phyloP scores from a whole-genome alignment of 2,329 filamentous ascomycete species.

The Nemania sp. region DNA sequence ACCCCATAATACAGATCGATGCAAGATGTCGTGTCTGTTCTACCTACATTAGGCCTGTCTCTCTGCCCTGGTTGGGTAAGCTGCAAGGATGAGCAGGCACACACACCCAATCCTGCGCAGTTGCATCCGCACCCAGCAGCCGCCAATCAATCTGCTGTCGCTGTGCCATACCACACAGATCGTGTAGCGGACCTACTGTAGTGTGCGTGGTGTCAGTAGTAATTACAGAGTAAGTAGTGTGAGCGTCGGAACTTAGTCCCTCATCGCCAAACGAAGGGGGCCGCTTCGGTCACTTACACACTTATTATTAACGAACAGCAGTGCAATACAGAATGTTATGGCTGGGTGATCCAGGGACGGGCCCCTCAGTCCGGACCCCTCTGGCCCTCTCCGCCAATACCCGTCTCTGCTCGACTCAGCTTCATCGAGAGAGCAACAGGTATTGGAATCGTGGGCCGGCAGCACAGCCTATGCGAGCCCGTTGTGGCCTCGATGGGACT shows the following conservation, averaged over 20 bases:
- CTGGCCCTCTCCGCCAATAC: not conserved
- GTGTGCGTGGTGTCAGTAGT: no score
- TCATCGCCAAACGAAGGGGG: not conserved
- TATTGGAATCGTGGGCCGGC: not conserved
- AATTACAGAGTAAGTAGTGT: no score
- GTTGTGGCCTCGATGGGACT: slow-evolving; percentile 14
- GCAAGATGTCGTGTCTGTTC: no score
- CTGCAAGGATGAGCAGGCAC: no score
- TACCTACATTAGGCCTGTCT: no score
- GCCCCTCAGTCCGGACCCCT: slow-evolving; percentile 6
- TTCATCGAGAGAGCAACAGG: not conserved
- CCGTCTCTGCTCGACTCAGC: not conserved
- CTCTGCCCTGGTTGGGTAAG: no score
- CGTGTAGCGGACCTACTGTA: not conserved
- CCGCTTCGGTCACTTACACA: slow-evolving; percentile 1
- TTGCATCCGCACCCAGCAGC: no score
- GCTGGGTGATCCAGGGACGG: not conserved
- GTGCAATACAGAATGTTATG: not conserved
- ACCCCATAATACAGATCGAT: no score
- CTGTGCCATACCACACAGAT: no score
- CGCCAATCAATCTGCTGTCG: no score
- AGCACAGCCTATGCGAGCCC: slow-evolving; percentile 2
- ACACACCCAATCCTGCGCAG: no score
- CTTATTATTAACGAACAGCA: not conserved
- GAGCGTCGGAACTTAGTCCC: not conserved